Percentiles rank a stretch among this genome's conserved stretches.
These are phyloP conservation scores for Capronia americana DNA, from an alignment of 2,329 filamentous ascomycete genomes.

Conservation along the genomic window DNA sequence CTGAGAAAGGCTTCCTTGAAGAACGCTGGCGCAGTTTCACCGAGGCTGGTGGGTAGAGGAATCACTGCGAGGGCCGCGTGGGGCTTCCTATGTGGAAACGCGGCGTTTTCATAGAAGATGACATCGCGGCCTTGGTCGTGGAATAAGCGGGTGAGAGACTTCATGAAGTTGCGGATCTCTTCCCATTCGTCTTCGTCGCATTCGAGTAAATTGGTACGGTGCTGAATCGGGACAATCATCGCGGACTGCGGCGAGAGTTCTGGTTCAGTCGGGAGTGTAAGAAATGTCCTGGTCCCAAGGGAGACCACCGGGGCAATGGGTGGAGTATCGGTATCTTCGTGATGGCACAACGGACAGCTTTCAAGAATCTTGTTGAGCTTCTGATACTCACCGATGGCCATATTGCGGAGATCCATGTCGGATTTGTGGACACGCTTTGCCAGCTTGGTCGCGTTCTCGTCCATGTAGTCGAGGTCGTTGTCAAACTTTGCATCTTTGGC, in stretches of 20 bases:
- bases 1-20: slow-evolving; percentile 93
- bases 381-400: slow-evolving; percentile 85
- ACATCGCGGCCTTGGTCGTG: slow-evolving; percentile 91
- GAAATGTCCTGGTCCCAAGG: slow-evolving; percentile 81
- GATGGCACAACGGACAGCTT: slow-evolving; percentile 86
- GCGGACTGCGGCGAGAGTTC: slow-evolving; percentile 84
- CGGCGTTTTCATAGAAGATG: slow-evolving; percentile 97
- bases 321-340: slow-evolving; percentile 79
- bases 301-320: slow-evolving; percentile 86
- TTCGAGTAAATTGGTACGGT: slow-evolving; percentile 88
- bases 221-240: slow-evolving; percentile 86
- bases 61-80: slow-evolving; percentile 88
- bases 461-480: slow-evolving; percentile 93
- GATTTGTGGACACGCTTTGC: slow-evolving; percentile 87
- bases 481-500: slow-evolving; percentile 91
- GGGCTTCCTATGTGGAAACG: slow-evolving; percentile 73
- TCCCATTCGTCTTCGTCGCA: slow-evolving; percentile 99
- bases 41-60: slow-evolving; percentile 88
- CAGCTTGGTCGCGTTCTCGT: slow-evolving; percentile 91
- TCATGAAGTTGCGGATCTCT: slow-evolving; percentile 99
- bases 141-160: slow-evolving; percentile 90
- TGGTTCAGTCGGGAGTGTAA: slow-evolving; percentile 88
- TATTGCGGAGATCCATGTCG: slow-evolving; percentile 84
- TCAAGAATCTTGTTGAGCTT: slow-evolving; percentile 87
- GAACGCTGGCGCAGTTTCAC: slow-evolving; percentile 89